Evolutionary conservation across 768 basidiomycete species (phyloP), one percentile per base, ranked within the genome.

Genomic region (Suillus clintonianus): DNA sequence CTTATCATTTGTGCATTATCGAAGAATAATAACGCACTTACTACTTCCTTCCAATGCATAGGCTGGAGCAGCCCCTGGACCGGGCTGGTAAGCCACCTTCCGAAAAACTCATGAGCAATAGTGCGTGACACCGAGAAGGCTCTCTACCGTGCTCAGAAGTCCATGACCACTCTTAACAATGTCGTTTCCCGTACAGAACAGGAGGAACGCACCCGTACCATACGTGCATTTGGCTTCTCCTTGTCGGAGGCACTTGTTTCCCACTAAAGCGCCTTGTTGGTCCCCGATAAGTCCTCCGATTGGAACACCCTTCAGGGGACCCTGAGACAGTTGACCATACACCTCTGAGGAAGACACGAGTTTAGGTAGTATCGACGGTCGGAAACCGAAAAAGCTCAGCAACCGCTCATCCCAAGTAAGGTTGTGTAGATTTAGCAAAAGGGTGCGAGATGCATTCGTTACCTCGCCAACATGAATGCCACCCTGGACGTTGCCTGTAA

Each of bases 151-250:
- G 68, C 90, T 94, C 70, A 99, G 78, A 62, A 99, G 77, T 5
- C 97, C 97, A 70, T 97, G 90, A 34, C 77, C 81, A 70, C 94
- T 97, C 73, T 89, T 82, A 27, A 99, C 90, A 45, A 94, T 89
- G 32, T 97, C 90, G 24, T 79, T 80, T 3, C 97, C 97, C 1
- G 97, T 98, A 79, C 92, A 93, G 83, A 97, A 98, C 34, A 99
- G 80, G 67, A 99, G 81, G 82, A 99, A 99, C 42, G 95, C 95
- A 36, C 97, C 97, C 2, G 97, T 98, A 30, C 97, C 97, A 70
- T 97, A 99, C 5, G 97, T 99, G 77, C 95, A 97, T 78, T 99
- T 99, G 3, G 96, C 97, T 74, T 98, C 92, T 19, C 97, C 97
- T 67, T 86, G 82, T n/a, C 72, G 81, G 60, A 99, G 76, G 72